phyloP scores from a whole-genome alignment of 192 early-diverging fungal genomes.

The Phlyctochytrium planicorne region DNA sequence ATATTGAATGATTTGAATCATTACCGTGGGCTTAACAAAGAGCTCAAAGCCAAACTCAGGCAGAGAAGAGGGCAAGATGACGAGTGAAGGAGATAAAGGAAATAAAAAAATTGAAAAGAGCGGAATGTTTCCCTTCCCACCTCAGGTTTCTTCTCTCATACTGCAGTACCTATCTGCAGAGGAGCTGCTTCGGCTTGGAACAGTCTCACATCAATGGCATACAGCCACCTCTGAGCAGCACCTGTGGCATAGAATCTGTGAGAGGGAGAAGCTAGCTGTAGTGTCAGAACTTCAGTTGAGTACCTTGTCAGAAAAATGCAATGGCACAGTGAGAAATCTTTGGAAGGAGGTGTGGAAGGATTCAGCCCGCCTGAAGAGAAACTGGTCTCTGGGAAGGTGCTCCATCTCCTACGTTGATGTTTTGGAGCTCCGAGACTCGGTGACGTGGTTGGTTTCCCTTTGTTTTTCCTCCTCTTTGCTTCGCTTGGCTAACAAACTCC shows the following conservation, averaged over 20 bases:
- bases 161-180: background rate
- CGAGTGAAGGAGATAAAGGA: no score
- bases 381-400: conserved; percentile 22
- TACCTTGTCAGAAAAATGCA: background rate
- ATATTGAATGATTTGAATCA: no score
- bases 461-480: background rate
- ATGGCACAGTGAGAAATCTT: background rate
- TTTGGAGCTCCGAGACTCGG: conserved; percentile 29
- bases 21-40: no score
- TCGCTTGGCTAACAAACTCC: no score
- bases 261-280: background rate
- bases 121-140: no score
- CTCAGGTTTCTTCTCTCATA: no score
- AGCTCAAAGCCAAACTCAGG: no score
- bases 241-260: background rate
- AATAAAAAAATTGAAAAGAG: no score
- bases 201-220: background rate
- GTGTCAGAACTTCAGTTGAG: background rate
- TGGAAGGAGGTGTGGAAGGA: conserved; percentile 34
- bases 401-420: conserved; percentile 9
- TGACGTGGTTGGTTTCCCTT: conserved; percentile 23
- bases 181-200: background rate
- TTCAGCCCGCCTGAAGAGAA: conserved; percentile 2
- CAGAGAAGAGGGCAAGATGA: no score
- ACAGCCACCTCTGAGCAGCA: background rate